These are phyloP conservation scores for Peribolospora kevripleyi DNA, from an alignment of 768 basidiomycete species.

Conservation along the genomic window DNA sequence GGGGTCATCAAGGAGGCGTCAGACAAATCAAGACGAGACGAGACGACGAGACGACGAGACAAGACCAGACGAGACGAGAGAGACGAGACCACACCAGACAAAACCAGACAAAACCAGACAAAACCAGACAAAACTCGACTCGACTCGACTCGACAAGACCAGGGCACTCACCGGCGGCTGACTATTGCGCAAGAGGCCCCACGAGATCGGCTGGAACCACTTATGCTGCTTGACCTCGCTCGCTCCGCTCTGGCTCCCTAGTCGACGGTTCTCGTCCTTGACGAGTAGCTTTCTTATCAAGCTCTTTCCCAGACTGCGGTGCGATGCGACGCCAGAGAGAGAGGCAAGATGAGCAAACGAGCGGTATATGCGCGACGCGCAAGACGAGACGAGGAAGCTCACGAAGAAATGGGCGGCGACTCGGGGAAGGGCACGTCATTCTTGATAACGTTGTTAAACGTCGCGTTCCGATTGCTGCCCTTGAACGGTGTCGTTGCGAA, in stretches of 20 bases:
- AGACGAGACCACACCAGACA: neutral
- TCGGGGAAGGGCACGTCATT: slow-evolving; percentile 70
- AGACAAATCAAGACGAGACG: slow-evolving; percentile 8
- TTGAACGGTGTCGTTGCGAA: slow-evolving; percentile 99
- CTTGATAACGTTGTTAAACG: slow-evolving; percentile 83
- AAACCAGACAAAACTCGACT: slow-evolving; percentile 4
- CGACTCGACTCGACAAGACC: slow-evolving; percentile 4
- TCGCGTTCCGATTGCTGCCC: slow-evolving; percentile 75
- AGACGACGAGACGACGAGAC: neutral
- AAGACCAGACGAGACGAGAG: neutral
- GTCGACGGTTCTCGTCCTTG: slow-evolving; percentile 67
- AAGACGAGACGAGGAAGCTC: slow-evolving; percentile 14
- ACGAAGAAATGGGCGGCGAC: slow-evolving; percentile 42
- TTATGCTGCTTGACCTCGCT: slow-evolving; percentile 98
- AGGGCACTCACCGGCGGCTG: slow-evolving; percentile 54
- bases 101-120: slow-evolving; percentile 6
- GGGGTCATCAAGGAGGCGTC: slow-evolving; percentile 4
- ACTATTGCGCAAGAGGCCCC: slow-evolving; percentile 80
- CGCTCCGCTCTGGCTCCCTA: slow-evolving; percentile 81
- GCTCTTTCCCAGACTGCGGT: slow-evolving; percentile 55
- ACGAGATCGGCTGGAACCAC: slow-evolving; percentile 90
- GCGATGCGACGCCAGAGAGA: neutral
- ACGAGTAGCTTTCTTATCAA: slow-evolving; percentile 62
- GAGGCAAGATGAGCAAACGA: slow-evolving; percentile 12
- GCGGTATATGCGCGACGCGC: neutral